These are phyloP conservation scores for Przewalskia tangutica DNA, from an alignment of 257 asterid genomes.

Conservation along the genomic window DNA sequence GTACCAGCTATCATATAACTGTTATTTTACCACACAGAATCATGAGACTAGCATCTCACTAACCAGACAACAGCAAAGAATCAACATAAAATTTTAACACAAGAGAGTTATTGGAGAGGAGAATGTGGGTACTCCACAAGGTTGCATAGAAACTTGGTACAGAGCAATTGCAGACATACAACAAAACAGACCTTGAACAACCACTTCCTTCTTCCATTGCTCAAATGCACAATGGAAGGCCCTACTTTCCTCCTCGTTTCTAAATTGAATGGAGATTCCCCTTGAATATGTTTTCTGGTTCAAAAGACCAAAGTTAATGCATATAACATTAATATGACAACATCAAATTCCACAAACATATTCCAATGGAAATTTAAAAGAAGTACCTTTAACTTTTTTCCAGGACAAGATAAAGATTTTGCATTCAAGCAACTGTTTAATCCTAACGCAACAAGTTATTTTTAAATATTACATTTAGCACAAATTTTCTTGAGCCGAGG, in stretches of 20 bases:
- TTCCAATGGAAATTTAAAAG: neutral
- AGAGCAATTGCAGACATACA: neutral
- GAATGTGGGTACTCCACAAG: slow-evolving; percentile 1
- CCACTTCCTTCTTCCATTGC: slow-evolving; percentile 78
- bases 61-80: neutral
- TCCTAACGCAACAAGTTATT: neutral
- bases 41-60: neutral
- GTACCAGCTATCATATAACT: neutral
- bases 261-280: slow-evolving; percentile 83
- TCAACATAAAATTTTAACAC: neutral
- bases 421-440: neutral
- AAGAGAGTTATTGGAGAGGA: neutral
- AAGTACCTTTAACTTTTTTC: neutral
- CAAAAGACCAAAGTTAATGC: slow-evolving; percentile 35
- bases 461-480: neutral
- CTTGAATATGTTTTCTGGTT: slow-evolving; percentile 80
- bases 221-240: slow-evolving; percentile 93
- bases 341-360: slow-evolving; percentile 13
- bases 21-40: neutral
- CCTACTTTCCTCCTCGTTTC: slow-evolving; percentile 82
- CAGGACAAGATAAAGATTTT: neutral
- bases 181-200: slow-evolving; percentile 62
- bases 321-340: slow-evolving; percentile 10
- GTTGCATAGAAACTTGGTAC: neutral
- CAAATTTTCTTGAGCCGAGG: neutral